A percentile compares a stretch with the other conserved stretches of the same genome.
phyloP scores from a whole-genome alignment of 306 rosid species.

The Luffa acutangula region DNA sequence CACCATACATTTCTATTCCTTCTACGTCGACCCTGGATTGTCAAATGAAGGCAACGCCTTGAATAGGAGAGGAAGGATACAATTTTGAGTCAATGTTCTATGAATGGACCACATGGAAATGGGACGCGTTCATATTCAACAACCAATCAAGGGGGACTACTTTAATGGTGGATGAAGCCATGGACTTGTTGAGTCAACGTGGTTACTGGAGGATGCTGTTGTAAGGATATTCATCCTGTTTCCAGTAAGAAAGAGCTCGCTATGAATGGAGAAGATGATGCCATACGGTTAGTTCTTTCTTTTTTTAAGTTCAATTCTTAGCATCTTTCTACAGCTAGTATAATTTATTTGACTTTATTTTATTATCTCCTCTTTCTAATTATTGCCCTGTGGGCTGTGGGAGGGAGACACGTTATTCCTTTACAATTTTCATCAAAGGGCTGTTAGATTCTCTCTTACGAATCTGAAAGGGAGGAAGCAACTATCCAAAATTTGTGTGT shows the following conservation, averaged over 20 bases:
- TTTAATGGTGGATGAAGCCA: background rate
- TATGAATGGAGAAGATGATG: background rate
- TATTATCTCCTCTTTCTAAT: background rate
- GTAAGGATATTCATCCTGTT: background rate
- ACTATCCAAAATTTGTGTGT: background rate
- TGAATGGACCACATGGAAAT: background rate
- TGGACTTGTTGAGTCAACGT: background rate
- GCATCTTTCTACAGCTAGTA: background rate
- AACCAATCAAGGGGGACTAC: background rate
- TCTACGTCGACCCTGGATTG: background rate
- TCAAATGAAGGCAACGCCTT: background rate
- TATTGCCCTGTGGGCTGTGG: background rate
- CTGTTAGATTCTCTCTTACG: background rate
- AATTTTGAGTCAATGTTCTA: background rate
- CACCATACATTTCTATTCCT: background rate
- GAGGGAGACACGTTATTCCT: background rate
- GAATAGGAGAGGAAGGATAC: background rate
- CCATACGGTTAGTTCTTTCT: background rate
- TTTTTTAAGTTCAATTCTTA: background rate
- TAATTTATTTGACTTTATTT: background rate
- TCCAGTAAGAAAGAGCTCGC: background rate
- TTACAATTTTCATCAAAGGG: background rate
- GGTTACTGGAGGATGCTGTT: background rate
- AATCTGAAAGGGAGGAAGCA: background rate
- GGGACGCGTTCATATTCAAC: background rate